phyloP scores from a whole-genome alignment of 805 yeast genomes.

The Limtongozyma cylindracea region DNA sequence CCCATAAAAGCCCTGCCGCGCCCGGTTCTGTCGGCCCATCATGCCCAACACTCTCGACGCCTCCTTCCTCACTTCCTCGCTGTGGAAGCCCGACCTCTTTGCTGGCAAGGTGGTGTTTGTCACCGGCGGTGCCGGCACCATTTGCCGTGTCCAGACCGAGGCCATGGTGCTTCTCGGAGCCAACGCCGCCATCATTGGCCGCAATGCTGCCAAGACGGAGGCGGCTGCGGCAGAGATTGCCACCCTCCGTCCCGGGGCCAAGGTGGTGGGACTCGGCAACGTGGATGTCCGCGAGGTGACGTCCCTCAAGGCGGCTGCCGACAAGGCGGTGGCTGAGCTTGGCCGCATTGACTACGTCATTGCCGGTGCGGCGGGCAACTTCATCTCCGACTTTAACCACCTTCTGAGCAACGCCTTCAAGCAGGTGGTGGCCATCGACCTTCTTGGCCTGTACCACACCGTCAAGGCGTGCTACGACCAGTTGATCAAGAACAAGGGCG shows the following conservation, averaged over 20 bases:
- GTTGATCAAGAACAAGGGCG: constrained; percentile 41
- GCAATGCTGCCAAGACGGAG: constrained; percentile 41
- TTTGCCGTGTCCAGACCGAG: constrained; percentile 74
- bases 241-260: constrained; percentile 27
- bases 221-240: constrained; percentile 42
- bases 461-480: constrained; percentile 58
- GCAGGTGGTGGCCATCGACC: constrained; percentile 67
- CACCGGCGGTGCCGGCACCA: constrained; percentile 95
- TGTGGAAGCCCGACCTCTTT: constrained; percentile 39
- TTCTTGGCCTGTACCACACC: constrained; percentile 75
- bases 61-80: constrained; percentile 13
- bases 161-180: constrained; percentile 72
- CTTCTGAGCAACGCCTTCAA: constrained; percentile 73
- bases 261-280: constrained; percentile 44
- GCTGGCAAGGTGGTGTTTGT: constrained; percentile 71
- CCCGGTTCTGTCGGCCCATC: too few species aligned
- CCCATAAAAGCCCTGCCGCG: too few species aligned
- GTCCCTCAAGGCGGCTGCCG: constrained; percentile 36
- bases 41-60: too few species aligned
- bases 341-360: constrained; percentile 74
- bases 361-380: constrained; percentile 95
- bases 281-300: constrained; percentile 59
- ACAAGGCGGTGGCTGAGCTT: constrained; percentile 32
- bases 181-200: constrained; percentile 64
- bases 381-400: constrained; percentile 54